Conservation (phyloP, 1,284 basidiomycete species). For the Sanghuangporus sanghuang region DNA sequence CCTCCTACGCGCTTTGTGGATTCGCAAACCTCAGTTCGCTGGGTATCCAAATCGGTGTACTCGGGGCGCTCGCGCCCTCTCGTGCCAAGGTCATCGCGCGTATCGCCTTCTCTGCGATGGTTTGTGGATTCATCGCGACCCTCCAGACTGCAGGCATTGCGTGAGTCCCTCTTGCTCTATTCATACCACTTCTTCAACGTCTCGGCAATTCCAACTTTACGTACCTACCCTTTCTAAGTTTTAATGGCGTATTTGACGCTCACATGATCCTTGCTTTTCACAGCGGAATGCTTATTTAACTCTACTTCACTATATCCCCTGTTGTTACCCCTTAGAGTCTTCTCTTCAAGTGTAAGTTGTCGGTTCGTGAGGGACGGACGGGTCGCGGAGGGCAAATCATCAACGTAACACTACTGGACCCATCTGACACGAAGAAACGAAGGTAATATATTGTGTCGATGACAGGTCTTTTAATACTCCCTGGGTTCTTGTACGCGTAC, state of each 20-base stretch:
- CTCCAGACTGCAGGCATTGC: constrained; percentile 18
- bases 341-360: too few species aligned
- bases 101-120: constrained; percentile 34
- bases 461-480: too few species aligned
- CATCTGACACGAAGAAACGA: too few species aligned
- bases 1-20: constrained; percentile 81
- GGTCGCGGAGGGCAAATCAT: too few species aligned
- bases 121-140: constrained; percentile 25
- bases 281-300: constrained; percentile 14
- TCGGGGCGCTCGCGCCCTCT: constrained; percentile 45
- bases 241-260: neutral
- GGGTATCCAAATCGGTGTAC: constrained; percentile 89
- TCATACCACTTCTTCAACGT: neutral
- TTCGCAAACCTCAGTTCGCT: constrained; percentile 86
- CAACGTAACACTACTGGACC: too few species aligned
- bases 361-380: too few species aligned
- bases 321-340: neutral
- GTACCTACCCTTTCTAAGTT: neutral
- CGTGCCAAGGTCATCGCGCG: constrained; percentile 33
- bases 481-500: too few species aligned
- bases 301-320: neutral
- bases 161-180: constrained; percentile 6
- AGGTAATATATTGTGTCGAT: too few species aligned
- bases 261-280: neutral
- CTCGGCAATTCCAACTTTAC: neutral